Percentiles rank a stretch among this genome's conserved stretches.
Evolutionary conservation across 2,329 filamentous ascomycete species (phyloP).

Genomic region (Lecanicillium sp.): DNA sequence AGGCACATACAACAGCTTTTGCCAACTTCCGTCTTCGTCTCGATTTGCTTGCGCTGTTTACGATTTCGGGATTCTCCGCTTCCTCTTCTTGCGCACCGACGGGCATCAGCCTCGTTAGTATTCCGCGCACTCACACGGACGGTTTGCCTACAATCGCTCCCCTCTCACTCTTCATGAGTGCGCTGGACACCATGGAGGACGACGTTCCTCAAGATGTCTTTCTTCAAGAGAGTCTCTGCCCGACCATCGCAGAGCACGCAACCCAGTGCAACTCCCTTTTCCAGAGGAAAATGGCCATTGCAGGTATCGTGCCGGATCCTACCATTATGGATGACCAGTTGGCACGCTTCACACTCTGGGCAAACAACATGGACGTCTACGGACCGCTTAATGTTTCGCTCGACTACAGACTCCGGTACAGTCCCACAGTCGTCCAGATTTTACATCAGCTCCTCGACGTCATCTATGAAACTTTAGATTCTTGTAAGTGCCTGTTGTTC

Average conservation of each 20-base stretch:
- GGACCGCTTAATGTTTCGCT: constrained; percentile 24
- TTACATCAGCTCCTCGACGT: constrained; percentile 20
- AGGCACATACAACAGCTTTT: background rate
- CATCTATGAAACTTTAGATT: background rate
- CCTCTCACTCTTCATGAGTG: background rate
- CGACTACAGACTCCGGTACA: constrained; percentile 26
- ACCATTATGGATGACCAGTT: constrained; percentile 20
- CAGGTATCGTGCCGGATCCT: constrained; percentile 23
- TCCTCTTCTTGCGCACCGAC: constrained; percentile 4
- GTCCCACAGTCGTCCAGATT: constrained; percentile 18
- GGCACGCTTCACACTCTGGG: constrained; percentile 15
- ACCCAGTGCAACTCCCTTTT: constrained; percentile 22
- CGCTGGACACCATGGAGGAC: background rate
- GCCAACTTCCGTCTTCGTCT: background rate
- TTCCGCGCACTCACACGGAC: background rate
- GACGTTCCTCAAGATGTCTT: constrained; percentile 22
- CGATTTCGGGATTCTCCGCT: background rate
- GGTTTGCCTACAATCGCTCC: background rate
- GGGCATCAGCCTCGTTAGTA: constrained; percentile 1
- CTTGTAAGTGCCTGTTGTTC: constrained; percentile 2
- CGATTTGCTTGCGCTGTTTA: constrained; percentile 2
- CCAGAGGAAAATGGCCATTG: constrained; percentile 19
- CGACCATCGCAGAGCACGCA: constrained; percentile 25
- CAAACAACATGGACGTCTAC: constrained; percentile 14
- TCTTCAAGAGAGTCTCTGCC: constrained; percentile 22